Conservation (phyloP, 495 filamentous ascomycete species). For the Tetracladium marchalianum region DNA sequence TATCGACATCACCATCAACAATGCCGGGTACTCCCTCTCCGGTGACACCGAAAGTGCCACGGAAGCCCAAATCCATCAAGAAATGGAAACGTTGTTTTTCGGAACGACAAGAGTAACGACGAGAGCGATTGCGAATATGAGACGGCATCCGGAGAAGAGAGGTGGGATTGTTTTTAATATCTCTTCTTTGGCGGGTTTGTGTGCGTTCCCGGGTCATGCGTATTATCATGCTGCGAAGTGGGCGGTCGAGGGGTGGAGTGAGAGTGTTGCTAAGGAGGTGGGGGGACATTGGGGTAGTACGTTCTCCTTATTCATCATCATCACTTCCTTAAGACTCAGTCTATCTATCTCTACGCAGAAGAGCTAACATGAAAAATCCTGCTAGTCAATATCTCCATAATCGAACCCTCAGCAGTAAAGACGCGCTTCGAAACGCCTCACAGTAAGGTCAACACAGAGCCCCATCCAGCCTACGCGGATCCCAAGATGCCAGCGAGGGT, state of each 20-base stretch:
- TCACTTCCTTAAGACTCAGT: no score
- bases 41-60: conserved; percentile 36
- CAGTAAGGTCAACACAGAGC: conserved; percentile 16
- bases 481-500: conserved; percentile 26
- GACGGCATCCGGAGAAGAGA: conserved; percentile 12
- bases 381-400: conserved; percentile 36
- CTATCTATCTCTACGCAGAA: no score
- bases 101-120: conserved; percentile 33
- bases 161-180: conserved; percentile 47
- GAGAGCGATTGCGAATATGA: conserved; percentile 32
- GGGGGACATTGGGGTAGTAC: conserved; percentile 35
- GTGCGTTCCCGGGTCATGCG: conserved; percentile 35
- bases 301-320: no score
- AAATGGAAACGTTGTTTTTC: conserved; percentile 46
- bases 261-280: conserved; percentile 40
- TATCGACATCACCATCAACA: conserved; percentile 44
- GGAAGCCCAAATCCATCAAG: conserved; percentile 25
- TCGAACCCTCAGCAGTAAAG: conserved; percentile 42
- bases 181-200: conserved; percentile 38
- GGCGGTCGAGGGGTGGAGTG: conserved; percentile 45
- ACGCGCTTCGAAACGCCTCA: conserved; percentile 32
- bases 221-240: conserved; percentile 49
- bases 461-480: conserved; percentile 28
- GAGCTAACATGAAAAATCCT: background rate
- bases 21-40: conserved; percentile 38